These are phyloP conservation scores for Penicillium dipodomyicola DNA, from an alignment of 495 filamentous ascomycete genomes.

Conservation along the genomic window DNA sequence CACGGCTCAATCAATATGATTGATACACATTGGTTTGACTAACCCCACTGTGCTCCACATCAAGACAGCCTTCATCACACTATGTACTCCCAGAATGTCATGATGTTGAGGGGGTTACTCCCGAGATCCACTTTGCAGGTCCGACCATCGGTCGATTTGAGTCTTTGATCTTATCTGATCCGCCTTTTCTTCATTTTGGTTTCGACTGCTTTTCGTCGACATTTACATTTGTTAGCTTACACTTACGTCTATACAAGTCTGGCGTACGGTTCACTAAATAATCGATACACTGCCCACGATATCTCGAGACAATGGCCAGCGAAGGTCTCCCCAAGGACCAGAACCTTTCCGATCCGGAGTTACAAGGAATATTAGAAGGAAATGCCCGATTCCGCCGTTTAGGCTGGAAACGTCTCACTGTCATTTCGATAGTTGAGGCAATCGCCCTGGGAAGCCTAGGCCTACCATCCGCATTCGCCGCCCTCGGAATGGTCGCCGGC, in stretches of 20 bases:
- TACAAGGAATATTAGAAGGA: slow-evolving; percentile 11
- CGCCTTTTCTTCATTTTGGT: neutral
- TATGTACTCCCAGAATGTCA: neutral
- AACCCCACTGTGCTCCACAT: neutral
- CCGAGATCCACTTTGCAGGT: neutral
- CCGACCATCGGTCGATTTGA: neutral
- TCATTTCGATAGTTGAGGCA: slow-evolving; percentile 57
- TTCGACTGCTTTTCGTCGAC: neutral
- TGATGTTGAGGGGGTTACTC: slow-evolving; percentile 2
- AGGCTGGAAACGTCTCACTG: slow-evolving; percentile 34
- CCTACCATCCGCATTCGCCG: slow-evolving; percentile 55
- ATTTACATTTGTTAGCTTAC: neutral
- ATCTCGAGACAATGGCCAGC: slow-evolving; percentile 1
- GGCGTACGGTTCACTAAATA: no score
- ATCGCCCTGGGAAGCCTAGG: slow-evolving; percentile 59
- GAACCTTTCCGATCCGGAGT: slow-evolving; percentile 6
- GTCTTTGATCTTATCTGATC: slow-evolving; percentile 14
- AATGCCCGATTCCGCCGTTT: slow-evolving; percentile 21
- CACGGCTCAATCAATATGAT: neutral
- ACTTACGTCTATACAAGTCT: neutral
- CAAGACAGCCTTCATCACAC: neutral
- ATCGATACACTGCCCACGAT: neutral
- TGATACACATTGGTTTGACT: neutral
- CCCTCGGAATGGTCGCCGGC: slow-evolving; percentile 55
- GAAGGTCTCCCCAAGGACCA: slow-evolving; percentile 6